Evolutionary conservation across 1,284 basidiomycete genomes (phyloP).

Genomic region (Pterulicium gracile): DNA sequence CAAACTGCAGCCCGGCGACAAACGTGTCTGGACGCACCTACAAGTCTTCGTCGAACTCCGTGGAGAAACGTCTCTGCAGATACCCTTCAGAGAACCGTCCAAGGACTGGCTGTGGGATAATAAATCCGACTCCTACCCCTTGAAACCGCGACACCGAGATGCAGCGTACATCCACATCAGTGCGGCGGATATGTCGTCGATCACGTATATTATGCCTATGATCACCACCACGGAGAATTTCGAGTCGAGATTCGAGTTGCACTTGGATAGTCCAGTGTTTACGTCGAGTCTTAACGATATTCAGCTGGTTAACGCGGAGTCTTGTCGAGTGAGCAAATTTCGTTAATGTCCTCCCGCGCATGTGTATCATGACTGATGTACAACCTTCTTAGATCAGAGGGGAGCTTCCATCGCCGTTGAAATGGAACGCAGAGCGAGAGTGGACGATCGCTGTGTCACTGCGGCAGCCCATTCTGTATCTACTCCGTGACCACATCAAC

Average conservation of each 20-base stretch:
- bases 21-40: constrained; percentile 70
- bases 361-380: constrained; percentile 8
- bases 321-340: constrained; percentile 60
- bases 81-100: constrained; percentile 82
- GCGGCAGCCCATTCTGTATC: constrained; percentile 59
- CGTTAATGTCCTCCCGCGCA: not conserved
- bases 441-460: constrained; percentile 72
- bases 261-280: constrained; percentile 71
- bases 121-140: constrained; percentile 22
- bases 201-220: constrained; percentile 79
- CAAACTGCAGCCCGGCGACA: constrained; percentile 62
- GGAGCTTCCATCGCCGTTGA: constrained; percentile 52
- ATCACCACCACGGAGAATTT: constrained; percentile 65
- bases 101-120: constrained; percentile 89
- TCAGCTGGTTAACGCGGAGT: constrained; percentile 62
- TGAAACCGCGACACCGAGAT: constrained; percentile 44
- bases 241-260: constrained; percentile 66
- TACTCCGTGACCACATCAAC: constrained; percentile 86
- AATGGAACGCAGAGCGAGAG: constrained; percentile 60
- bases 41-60: constrained; percentile 73
- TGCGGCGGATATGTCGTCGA: constrained; percentile 72
- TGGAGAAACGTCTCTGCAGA: constrained; percentile 63
- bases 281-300: constrained; percentile 84
- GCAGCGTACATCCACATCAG: constrained; percentile 64
- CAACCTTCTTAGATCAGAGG: constrained; percentile 38